A percentile compares a stretch with the other conserved stretches of the same genome.
These are phyloP conservation scores for Penicillium expansum DNA, from an alignment of 2,329 filamentous ascomycete species.

Conservation along the genomic window DNA sequence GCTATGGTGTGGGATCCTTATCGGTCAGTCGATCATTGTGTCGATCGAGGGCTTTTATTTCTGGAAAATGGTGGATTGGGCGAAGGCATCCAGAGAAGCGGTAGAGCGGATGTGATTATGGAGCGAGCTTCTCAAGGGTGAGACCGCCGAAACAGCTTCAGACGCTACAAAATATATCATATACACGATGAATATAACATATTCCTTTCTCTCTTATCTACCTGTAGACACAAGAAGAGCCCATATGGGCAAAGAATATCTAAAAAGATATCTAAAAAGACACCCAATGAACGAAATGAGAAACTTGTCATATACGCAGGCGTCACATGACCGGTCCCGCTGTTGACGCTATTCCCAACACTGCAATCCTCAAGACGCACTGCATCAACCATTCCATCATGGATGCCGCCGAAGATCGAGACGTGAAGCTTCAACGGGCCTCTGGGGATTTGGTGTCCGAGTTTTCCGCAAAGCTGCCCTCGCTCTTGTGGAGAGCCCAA, in stretches of 20 bases:
- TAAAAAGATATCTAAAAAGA: too few relatives aligned
- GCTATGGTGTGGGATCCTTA: constrained; percentile 70
- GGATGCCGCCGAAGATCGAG: constrained; percentile 46
- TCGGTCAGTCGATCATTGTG: constrained; percentile 61
- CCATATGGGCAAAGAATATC: too few relatives aligned
- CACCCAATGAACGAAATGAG: neutral
- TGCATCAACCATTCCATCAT: constrained; percentile 28
- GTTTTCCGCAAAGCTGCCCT: constrained; percentile 42
- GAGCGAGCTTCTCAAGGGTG: neutral
- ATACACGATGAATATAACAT: neutral
- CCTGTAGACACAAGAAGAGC: too few relatives aligned
- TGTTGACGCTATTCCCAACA: constrained; percentile 23
- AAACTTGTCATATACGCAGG: neutral
- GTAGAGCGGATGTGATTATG: constrained; percentile 2
- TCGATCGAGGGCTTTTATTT: constrained; percentile 55
- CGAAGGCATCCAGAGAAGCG: constrained; percentile 8
- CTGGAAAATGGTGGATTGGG: constrained; percentile 13
- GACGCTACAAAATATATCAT: neutral
- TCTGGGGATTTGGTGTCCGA: constrained; percentile 46
- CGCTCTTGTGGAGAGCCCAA: constrained; percentile 40
- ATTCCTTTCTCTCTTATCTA: fast-evolving
- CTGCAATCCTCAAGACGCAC: constrained; percentile 8
- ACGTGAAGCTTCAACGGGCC: constrained; percentile 48
- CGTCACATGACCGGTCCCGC: constrained; percentile 27
- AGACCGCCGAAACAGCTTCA: neutral